phyloP scores from a whole-genome alignment of 768 basidiomycete genomes.

The Nevesoporus exiguus region DNA sequence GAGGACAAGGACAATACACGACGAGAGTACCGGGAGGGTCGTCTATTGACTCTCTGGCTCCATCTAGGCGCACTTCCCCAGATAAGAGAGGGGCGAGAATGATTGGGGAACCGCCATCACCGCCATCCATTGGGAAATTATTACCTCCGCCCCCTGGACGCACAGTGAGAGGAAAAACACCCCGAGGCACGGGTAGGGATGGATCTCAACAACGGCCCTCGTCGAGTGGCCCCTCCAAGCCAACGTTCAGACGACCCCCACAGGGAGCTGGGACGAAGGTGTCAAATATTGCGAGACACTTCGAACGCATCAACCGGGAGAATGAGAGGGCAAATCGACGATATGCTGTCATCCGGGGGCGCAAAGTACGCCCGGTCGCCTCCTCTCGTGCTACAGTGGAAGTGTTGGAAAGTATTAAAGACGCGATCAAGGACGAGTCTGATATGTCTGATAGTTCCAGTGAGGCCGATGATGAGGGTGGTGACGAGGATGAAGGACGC shows the following conservation, averaged over 20 bases:
- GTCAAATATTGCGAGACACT: slow-evolving; percentile 85
- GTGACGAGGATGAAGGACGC: slow-evolving; percentile 49
- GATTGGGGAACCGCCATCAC: slow-evolving; percentile 35
- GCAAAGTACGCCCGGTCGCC: slow-evolving; percentile 85
- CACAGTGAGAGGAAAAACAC: slow-evolving; percentile 36
- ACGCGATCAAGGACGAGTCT: slow-evolving; percentile 85
- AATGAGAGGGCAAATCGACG: slow-evolving; percentile 70
- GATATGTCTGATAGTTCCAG: slow-evolving; percentile 65
- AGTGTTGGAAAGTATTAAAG: slow-evolving; percentile 84
- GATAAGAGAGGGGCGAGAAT: slow-evolving; percentile 55
- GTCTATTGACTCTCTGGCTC: slow-evolving; percentile 50
- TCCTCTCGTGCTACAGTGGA: slow-evolving; percentile 86
- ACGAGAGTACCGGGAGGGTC: slow-evolving; percentile 47
- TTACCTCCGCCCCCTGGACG: slow-evolving; percentile 31
- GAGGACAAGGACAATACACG: slow-evolving; percentile 38
- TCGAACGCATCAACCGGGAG: slow-evolving; percentile 78
- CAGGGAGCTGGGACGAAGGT: slow-evolving; percentile 64
- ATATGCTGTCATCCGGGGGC: slow-evolving; percentile 83
- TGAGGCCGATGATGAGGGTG: slow-evolving; percentile 68
- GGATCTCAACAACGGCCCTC: slow-evolving; percentile 41
- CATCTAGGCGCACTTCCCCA: slow-evolving; percentile 68
- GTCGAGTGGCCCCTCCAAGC: slow-evolving; percentile 38
- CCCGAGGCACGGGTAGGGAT: slow-evolving; percentile 36
- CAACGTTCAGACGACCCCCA: slow-evolving; percentile 52
- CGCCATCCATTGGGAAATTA: slow-evolving; percentile 22